Evolutionary conservation across 805 yeast species (phyloP).

Genomic region (Lachancea dasiensis): DNA sequence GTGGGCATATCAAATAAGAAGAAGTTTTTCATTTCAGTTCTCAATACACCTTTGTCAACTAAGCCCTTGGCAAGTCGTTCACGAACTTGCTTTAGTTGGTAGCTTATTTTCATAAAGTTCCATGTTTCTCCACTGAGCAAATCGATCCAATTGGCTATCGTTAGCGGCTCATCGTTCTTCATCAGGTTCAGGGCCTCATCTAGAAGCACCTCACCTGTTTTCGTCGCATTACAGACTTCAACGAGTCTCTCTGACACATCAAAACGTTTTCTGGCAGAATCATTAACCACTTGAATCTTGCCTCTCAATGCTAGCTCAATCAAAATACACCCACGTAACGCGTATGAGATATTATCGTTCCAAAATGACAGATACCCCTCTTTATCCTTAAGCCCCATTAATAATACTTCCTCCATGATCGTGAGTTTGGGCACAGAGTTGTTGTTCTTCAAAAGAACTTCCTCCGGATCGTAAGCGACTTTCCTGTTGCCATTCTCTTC

Average conservation of each 20-base stretch:
- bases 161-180: constrained; percentile 74
- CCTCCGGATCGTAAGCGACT: constrained; percentile 75
- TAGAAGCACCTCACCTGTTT: constrained; percentile 91
- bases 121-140: constrained; percentile 93
- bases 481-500: constrained; percentile 32
- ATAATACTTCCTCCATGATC: constrained; percentile 91
- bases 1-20: constrained; percentile 97
- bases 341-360: constrained; percentile 97
- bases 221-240: constrained; percentile 76
- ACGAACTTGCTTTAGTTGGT: constrained; percentile 94
- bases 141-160: constrained; percentile 90
- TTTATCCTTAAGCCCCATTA: constrained; percentile 89
- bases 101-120: constrained; percentile 90
- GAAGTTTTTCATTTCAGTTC: constrained; percentile 94
- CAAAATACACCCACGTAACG: constrained; percentile 87
- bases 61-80: constrained; percentile 94
- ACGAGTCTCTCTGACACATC: constrained; percentile 82
- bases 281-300: constrained; percentile 82
- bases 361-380: constrained; percentile 96
- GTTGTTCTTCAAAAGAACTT: constrained; percentile 35
- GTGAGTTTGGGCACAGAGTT: constrained; percentile 66
- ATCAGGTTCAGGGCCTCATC: constrained; percentile 91
- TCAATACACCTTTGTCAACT: constrained; percentile 92
- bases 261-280: constrained; percentile 84
- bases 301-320: constrained; percentile 90